Evolutionary conservation across 2,329 filamentous ascomycete species (phyloP).

Genomic region (Fusarium sarcochroum): DNA sequence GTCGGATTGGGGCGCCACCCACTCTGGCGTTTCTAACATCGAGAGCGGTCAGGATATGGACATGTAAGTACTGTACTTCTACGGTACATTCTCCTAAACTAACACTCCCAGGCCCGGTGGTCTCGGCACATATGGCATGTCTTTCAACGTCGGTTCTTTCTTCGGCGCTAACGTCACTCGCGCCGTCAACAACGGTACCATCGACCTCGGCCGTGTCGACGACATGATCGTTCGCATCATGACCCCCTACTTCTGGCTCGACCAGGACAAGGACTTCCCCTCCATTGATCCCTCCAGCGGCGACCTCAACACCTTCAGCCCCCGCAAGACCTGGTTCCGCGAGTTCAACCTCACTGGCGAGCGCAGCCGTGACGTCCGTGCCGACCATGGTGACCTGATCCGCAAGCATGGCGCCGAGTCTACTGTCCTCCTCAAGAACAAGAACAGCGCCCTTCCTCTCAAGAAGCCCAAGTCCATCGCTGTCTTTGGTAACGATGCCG

Average conservation of each 20-base stretch:
- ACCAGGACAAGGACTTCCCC: constrained; percentile 63
- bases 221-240: constrained; percentile 68
- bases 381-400: constrained; percentile 68
- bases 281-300: constrained; percentile 60
- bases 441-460: constrained; percentile 70
- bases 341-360: constrained; percentile 64
- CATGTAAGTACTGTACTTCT: constrained; percentile 53
- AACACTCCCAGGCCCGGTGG: constrained; percentile 55
- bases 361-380: constrained; percentile 65
- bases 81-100: neutral
- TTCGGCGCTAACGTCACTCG: constrained; percentile 62
- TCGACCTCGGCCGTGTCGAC: constrained; percentile 58
- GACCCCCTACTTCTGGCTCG: constrained; percentile 65
- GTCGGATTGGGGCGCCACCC: constrained; percentile 84
- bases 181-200: constrained; percentile 63
- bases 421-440: constrained; percentile 82
- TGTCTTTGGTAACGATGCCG: constrained; percentile 67
- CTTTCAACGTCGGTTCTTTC: constrained; percentile 54
- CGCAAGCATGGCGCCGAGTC: constrained; percentile 69
- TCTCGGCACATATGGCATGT: constrained; percentile 51
- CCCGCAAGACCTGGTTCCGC: constrained; percentile 60
- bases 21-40: constrained; percentile 76
- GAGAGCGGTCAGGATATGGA: constrained; percentile 78
- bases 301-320: constrained; percentile 65
- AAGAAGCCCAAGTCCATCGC: constrained; percentile 69